Conservation (phyloP, 345 rosid species). For the Passiflora organensis region DNA sequence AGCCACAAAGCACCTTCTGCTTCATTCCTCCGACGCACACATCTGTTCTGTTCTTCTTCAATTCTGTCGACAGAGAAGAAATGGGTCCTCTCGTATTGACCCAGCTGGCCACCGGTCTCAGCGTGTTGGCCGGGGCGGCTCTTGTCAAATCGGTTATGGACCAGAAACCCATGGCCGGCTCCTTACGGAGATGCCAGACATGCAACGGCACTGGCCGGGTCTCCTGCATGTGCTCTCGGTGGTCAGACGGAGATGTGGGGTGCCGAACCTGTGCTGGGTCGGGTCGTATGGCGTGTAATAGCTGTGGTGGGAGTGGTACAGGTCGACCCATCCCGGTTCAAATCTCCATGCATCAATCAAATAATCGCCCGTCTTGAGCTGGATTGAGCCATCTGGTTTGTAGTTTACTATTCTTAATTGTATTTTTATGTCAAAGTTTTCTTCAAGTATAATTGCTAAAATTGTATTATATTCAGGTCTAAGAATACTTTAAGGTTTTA, state of each 20-base stretch:
- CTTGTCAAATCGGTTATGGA: slow-evolving; percentile 78
- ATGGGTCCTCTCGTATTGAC: slow-evolving; percentile 79
- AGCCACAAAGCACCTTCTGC: not conserved
- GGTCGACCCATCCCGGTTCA: slow-evolving; percentile 86
- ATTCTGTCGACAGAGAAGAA: not conserved
- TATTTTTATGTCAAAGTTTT: too few relatives aligned
- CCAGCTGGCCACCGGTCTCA: slow-evolving; percentile 74
- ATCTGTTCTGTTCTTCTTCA: not conserved
- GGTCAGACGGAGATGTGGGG: slow-evolving; percentile 93
- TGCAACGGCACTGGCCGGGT: slow-evolving; percentile 92
- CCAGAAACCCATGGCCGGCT: slow-evolving; percentile 88
- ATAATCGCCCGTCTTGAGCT: slow-evolving; percentile 38
- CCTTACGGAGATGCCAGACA: slow-evolving; percentile 52
- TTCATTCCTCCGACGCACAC: not conserved
- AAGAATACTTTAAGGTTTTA: too few relatives aligned
- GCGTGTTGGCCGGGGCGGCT: slow-evolving; percentile 85
- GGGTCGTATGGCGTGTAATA: slow-evolving; percentile 69
- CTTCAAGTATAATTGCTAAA: too few relatives aligned
- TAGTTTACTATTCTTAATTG: too few relatives aligned
- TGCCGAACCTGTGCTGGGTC: slow-evolving; percentile 90
- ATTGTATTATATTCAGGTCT: too few relatives aligned
- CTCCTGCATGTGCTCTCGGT: slow-evolving; percentile 64
- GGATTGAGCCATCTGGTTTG: slow-evolving; percentile 18
- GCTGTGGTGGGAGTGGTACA: slow-evolving; percentile 87
- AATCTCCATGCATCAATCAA: slow-evolving; percentile 49